Evolutionary conservation across 257 asterid genomes (phyloP).

Genomic region (Schizonepeta tenuifolia): DNA sequence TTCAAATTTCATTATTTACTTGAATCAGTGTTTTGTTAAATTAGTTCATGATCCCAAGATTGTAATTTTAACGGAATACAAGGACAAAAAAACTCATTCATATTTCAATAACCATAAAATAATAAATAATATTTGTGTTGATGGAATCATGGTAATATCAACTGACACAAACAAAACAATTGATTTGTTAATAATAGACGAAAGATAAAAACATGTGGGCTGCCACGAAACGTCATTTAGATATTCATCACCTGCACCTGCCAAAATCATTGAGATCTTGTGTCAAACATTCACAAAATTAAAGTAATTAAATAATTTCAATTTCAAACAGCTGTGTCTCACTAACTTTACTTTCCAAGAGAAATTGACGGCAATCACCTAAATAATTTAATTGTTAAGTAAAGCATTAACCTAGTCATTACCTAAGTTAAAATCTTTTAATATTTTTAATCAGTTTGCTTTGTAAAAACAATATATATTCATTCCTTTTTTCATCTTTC

Average conservation of each 20-base stretch:
- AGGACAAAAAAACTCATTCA: no score
- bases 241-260: constrained; percentile 18
- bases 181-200: constrained; percentile 14
- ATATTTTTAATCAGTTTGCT: neutral
- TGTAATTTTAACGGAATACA: no score
- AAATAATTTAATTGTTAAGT: constrained; percentile 22
- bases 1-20: no score
- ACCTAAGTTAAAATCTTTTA: neutral
- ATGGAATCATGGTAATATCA: constrained; percentile 23
- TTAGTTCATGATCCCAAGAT: no score
- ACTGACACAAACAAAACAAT: constrained; percentile 29
- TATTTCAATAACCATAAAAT: no score
- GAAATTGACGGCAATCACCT: constrained; percentile 22
- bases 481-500: neutral
- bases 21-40: no score
- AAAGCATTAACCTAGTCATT: constrained; percentile 8
- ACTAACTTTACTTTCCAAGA: constrained; percentile 24
- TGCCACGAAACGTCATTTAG: constrained; percentile 29
- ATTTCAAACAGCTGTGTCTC: constrained; percentile 45
- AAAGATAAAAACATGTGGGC: constrained; percentile 30
- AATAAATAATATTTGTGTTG: neutral
- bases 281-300: constrained; percentile 23
- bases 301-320: neutral
- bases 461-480: neutral
- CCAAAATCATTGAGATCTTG: constrained; percentile 37